These are phyloP conservation scores for Cudoniella acicularis DNA, from an alignment of 495 filamentous ascomycete species.

Conservation along the genomic window DNA sequence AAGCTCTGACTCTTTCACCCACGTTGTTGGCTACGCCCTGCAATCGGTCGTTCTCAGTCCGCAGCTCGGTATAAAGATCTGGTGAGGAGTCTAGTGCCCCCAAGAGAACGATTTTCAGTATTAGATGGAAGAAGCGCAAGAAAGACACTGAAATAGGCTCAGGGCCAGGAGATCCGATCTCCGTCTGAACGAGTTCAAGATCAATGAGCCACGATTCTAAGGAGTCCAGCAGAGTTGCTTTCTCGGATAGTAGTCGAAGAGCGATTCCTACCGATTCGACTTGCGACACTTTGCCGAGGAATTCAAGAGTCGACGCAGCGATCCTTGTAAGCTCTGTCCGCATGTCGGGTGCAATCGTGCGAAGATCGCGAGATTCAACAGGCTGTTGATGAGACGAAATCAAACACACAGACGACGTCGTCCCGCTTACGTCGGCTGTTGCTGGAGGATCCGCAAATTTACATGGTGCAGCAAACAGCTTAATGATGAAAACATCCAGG, in stretches of 20 bases:
- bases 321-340: slow-evolving; percentile 33
- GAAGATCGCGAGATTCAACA: slow-evolving; percentile 24
- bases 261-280: slow-evolving; percentile 28
- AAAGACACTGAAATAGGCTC: slow-evolving; percentile 35
- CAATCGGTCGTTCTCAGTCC: slow-evolving; percentile 30
- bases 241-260: slow-evolving; percentile 32
- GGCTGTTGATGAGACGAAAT: slow-evolving; percentile 27
- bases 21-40: slow-evolving; percentile 29
- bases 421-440: slow-evolving; percentile 22
- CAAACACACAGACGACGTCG: slow-evolving; percentile 22
- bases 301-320: slow-evolving; percentile 31
- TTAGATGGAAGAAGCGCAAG: slow-evolving; percentile 33
- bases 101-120: slow-evolving; percentile 34
- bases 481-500: slow-evolving; percentile 37
- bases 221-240: slow-evolving; percentile 30
- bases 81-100: slow-evolving; percentile 30
- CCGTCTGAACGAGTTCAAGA: slow-evolving; percentile 29
- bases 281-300: slow-evolving; percentile 32
- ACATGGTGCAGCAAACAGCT: slow-evolving; percentile 36
- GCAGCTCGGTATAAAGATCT: slow-evolving; percentile 29
- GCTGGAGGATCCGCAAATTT: slow-evolving; percentile 32
- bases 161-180: slow-evolving; percentile 20
- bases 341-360: slow-evolving; percentile 33
- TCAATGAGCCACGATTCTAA: slow-evolving; percentile 32
- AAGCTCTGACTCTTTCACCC: slow-evolving; percentile 28